Conservation (phyloP, 805 yeast species). For the Ogataea glucozyma region DNA sequence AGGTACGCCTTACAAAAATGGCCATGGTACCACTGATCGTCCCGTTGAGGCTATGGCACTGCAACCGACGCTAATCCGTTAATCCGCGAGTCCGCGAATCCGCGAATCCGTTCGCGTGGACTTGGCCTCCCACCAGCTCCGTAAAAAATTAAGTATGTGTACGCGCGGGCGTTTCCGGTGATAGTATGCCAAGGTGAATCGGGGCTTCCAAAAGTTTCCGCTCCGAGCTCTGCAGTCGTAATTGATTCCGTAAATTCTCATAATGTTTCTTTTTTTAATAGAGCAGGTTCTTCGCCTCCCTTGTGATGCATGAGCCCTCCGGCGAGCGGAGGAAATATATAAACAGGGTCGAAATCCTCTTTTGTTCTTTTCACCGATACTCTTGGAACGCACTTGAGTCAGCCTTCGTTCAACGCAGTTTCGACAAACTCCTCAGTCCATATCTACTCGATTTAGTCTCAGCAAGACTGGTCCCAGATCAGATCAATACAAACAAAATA, state of each 20-base stretch:
- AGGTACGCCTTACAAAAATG: too few relatives aligned
- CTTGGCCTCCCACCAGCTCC: too few relatives aligned
- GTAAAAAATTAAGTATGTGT: too few relatives aligned
- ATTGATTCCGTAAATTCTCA: background rate
- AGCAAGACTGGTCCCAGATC: conserved; percentile 5
- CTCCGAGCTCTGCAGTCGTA: background rate
- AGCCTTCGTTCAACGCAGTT: background rate
- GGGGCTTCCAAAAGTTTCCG: conserved; percentile 7
- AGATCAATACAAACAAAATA: conserved; percentile 18
- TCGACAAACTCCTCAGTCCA: conserved; percentile 1
- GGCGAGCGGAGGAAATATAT: conserved; percentile 4
- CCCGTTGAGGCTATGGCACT: conserved; percentile 2
- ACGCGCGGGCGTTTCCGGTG: conserved; percentile 1
- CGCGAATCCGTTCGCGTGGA: background rate
- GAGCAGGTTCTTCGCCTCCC: conserved; percentile 5
- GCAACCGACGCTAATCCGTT: background rate
- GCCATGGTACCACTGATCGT: conserved; percentile 8
- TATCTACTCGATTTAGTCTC: background rate
- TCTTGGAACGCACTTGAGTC: too few relatives aligned
- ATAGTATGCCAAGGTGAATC: background rate
- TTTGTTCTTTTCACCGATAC: too few relatives aligned
- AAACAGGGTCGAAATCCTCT: conserved; percentile 4
- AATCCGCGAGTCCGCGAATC: background rate
- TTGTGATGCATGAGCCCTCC: conserved; percentile 5
- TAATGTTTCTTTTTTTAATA: conserved; percentile 4